Percentiles rank a stretch among this genome's conserved stretches.
These are phyloP conservation scores for Picea sitchensis DNA, from an alignment of 75 land plant genomes.

Conservation along the genomic window DNA sequence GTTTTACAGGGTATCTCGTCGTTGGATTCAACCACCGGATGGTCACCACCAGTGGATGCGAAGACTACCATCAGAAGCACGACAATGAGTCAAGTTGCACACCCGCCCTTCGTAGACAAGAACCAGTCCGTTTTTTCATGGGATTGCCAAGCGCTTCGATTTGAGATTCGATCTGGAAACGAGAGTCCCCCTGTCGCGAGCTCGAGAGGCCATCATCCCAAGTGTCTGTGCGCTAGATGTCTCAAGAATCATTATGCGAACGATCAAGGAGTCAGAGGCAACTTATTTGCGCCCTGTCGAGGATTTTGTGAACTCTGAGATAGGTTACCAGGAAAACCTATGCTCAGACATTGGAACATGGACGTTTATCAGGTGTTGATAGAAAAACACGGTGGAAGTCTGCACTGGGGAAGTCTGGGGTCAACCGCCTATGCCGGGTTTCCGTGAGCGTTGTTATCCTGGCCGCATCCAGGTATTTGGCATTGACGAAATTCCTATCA, in stretches of 20 bases:
- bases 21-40: no score
- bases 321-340: conserved; percentile 10
- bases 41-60: no score
- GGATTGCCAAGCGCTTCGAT: background rate
- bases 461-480: no score
- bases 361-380: conserved; percentile 28
- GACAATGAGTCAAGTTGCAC: background rate
- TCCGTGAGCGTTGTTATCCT: no score
- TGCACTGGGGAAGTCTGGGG: conserved; percentile 33
- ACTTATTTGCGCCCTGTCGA: conserved; percentile 7
- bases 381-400: conserved; percentile 21
- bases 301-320: conserved; percentile 18
- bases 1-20: conserved; percentile 15
- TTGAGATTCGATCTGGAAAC: conserved; percentile 17
- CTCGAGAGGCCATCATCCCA: conserved; percentile 10
- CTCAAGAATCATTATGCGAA: background rate
- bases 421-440: no score
- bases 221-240: background rate
- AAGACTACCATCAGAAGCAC: background rate
- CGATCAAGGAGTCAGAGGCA: background rate
- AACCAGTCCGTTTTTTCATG: background rate
- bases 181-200: background rate
- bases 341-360: background rate
- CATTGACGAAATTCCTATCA: no score
- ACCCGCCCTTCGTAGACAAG: background rate